Evolutionary conservation across 2,329 filamentous ascomycete species (phyloP).

Genomic region (Mollisiaceae sp.): DNA sequence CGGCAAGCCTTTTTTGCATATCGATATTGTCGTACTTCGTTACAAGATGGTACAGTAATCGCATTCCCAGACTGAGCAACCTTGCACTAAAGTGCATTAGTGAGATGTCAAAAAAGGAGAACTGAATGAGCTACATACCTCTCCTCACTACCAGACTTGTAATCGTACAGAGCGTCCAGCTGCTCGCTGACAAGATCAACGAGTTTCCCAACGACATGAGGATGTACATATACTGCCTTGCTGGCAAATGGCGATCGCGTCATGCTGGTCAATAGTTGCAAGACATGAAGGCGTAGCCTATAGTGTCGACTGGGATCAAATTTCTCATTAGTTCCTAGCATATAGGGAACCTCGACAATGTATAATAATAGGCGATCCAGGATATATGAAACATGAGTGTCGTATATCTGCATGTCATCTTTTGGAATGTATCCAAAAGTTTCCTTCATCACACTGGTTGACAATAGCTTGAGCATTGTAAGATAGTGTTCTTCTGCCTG

Average conservation of each 20-base stretch:
- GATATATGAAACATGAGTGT: slow-evolving; percentile 41
- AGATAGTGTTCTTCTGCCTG: slow-evolving; percentile 68
- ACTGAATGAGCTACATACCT: slow-evolving; percentile 42
- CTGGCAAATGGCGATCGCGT: slow-evolving; percentile 66
- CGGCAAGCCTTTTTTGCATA: slow-evolving; percentile 72
- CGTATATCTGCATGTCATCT: slow-evolving; percentile 47
- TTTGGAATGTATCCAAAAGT: slow-evolving; percentile 70
- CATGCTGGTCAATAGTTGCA: slow-evolving; percentile 64
- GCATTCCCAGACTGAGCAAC: slow-evolving; percentile 63
- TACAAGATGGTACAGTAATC: slow-evolving; percentile 65
- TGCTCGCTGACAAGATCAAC: slow-evolving; percentile 78
- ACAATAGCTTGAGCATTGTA: slow-evolving; percentile 67
- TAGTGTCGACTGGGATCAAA: slow-evolving; percentile 34
- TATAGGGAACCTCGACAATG: slow-evolving; percentile 50
- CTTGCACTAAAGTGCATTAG: slow-evolving; percentile 40
- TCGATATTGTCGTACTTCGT: slow-evolving; percentile 66
- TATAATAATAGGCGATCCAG: slow-evolving; percentile 48
- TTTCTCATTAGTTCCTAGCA: slow-evolving; percentile 28
- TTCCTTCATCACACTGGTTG: slow-evolving; percentile 65
- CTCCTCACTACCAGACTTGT: slow-evolving; percentile 45
- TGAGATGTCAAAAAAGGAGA: slow-evolving; percentile 8
- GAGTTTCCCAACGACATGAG: slow-evolving; percentile 73
- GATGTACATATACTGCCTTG: slow-evolving; percentile 69
- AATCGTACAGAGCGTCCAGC: slow-evolving; percentile 64
- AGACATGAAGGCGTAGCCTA: slow-evolving; percentile 42